Conservation (phyloP, 441 rosid genomes). For the California macrophylla region DNA sequence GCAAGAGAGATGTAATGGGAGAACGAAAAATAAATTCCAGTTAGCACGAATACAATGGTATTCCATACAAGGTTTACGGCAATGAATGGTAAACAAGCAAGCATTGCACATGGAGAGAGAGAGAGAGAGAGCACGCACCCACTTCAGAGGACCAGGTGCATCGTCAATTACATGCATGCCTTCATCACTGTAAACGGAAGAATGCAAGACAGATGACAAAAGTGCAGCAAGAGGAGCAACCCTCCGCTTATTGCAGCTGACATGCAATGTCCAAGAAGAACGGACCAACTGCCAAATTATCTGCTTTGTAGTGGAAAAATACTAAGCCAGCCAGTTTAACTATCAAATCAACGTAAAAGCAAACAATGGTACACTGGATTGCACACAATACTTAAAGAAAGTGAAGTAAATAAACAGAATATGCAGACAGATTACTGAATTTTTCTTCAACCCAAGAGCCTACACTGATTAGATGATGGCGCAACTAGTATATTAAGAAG, state of each 20-base stretch:
- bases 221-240: conserved; percentile 89
- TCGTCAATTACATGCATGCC: conserved; percentile 53
- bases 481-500: not conserved
- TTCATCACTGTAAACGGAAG: conserved; percentile 53
- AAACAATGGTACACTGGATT: not conserved
- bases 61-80: not conserved
- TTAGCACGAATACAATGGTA: not conserved
- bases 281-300: conserved; percentile 82
- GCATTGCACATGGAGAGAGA: not conserved
- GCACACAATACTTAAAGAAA: not conserved
- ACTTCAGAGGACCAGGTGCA: conserved; percentile 72
- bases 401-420: not conserved
- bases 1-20: conserved; percentile 22
- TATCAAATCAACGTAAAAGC: conserved; percentile 1
- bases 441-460: too few relatives aligned
- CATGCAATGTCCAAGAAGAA: conserved; percentile 85
- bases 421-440: not conserved
- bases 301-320: conserved; percentile 32
- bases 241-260: conserved; percentile 80
- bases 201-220: conserved; percentile 74
- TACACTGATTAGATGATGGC: not conserved
- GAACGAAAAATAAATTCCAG: conserved; percentile 9
- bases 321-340: not conserved
- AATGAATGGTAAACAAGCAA: conserved; percentile 2
- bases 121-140: conserved; percentile 46